Evolutionary conservation across 148 eudicot species (phyloP).

Genomic region (Hydrangea macrophylla): DNA sequence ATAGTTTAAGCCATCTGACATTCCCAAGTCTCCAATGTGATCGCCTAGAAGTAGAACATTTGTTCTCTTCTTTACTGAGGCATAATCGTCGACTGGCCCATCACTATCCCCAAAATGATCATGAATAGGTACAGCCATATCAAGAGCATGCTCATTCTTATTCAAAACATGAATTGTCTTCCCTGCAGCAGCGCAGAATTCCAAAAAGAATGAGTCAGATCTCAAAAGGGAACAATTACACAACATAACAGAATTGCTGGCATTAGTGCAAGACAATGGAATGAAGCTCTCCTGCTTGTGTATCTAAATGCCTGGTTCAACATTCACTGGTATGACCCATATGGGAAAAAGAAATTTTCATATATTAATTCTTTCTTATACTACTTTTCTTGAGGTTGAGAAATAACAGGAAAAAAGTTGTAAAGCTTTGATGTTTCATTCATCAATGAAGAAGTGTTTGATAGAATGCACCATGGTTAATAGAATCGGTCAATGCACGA

Average conservation of each 20-base stretch:
- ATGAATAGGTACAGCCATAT: conserved; percentile 87
- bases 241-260: neutral
- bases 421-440: neutral
- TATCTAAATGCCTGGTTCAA: neutral
- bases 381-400: neutral
- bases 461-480: neutral
- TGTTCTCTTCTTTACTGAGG: conserved; percentile 66
- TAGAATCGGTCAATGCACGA: no score
- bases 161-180: conserved; percentile 91
- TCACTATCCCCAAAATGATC: conserved; percentile 53
- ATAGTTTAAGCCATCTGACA: conserved; percentile 89
- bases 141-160: conserved; percentile 94
- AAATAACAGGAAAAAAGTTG: neutral
- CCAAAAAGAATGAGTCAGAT: neutral
- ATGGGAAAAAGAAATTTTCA: neutral
- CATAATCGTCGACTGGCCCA: conserved; percentile 37
- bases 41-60: conserved; percentile 92
- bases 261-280: neutral
- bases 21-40: conserved; percentile 91
- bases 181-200: conserved; percentile 40
- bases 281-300: neutral
- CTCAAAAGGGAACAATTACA: neutral
- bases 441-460: neutral
- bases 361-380: neutral
- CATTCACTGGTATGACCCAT: neutral